Evolutionary conservation across 345 rosid species (phyloP).

Genomic region (Eucalyptus urophylla): DNA sequence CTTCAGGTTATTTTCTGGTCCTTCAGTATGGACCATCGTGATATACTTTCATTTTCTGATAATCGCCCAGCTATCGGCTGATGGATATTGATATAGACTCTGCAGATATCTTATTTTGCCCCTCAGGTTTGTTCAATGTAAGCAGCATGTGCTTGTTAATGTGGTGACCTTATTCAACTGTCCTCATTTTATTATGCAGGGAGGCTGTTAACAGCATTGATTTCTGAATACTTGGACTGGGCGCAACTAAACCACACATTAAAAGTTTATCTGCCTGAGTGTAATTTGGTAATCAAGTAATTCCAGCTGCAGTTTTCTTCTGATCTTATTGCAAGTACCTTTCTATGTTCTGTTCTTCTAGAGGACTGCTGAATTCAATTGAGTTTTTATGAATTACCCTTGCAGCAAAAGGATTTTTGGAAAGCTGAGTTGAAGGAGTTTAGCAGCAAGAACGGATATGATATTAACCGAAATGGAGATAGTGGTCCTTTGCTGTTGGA

Average conservation of each 20-base stretch:
- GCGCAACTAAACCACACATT: constrained; percentile 83
- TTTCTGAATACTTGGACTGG: constrained; percentile 97
- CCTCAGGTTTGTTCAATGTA: background rate
- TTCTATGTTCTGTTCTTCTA: background rate
- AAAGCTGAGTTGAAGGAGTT: constrained; percentile 81
- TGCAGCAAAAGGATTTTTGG: constrained; percentile 88
- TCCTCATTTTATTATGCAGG: constrained; percentile 34
- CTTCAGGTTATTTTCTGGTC: constrained; percentile 48
- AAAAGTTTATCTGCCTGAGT: constrained; percentile 88
- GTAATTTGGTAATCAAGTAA: constrained; percentile 86
- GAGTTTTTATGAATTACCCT: background rate
- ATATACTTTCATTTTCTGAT: background rate
- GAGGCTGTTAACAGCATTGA: constrained; percentile 66
- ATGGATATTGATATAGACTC: background rate
- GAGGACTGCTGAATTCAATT: background rate
- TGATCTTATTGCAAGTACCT: background rate
- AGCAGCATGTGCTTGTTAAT: background rate
- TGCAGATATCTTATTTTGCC: background rate
- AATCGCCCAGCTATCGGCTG: background rate
- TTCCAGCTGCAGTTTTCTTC: background rate
- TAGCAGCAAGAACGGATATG: constrained; percentile 69
- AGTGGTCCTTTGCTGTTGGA: constrained; percentile 74
- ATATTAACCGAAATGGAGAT: constrained; percentile 78
- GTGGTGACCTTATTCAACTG: background rate
- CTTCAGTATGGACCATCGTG: background rate